Conservation (phyloP, 2,329 filamentous ascomycete genomes). For the Xylariaceae sp. region DNA sequence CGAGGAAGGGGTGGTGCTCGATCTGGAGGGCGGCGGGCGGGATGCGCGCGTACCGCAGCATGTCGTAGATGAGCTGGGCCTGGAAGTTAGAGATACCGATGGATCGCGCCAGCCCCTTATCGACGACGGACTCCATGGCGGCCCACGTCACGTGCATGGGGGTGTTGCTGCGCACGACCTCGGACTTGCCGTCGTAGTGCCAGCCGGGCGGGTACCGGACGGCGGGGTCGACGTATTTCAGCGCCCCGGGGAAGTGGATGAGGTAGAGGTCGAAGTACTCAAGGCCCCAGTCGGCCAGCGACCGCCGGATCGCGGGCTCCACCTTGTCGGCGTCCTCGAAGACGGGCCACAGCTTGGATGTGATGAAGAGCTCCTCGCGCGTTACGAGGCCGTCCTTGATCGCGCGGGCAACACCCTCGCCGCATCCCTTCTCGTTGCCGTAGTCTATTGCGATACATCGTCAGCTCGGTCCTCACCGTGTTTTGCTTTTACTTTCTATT, state of each 20-base stretch:
- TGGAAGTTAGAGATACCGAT: constrained; percentile 86
- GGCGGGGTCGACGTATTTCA: constrained; percentile 78
- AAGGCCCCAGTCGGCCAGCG: constrained; percentile 76
- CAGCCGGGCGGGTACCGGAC: constrained; percentile 78
- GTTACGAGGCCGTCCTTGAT: constrained; percentile 78
- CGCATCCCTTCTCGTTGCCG: constrained; percentile 75
- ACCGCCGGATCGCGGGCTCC: constrained; percentile 68
- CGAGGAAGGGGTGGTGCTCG: constrained; percentile 86
- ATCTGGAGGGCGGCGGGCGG: constrained; percentile 76
- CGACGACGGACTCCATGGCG: constrained; percentile 72
- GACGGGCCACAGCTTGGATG: constrained; percentile 89
- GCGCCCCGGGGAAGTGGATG: constrained; percentile 82
- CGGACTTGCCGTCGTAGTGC: constrained; percentile 59
- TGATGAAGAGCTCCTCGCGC: constrained; percentile 84
- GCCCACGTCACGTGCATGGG: constrained; percentile 78
- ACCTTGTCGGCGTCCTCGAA: constrained; percentile 80
- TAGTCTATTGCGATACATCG: constrained; percentile 56
- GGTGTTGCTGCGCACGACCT: constrained; percentile 62
- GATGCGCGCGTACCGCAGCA: constrained; percentile 72
- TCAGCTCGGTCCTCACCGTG: constrained; percentile 6
- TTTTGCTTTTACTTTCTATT: background rate
- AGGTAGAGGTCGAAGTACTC: constrained; percentile 90
- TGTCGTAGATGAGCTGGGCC: constrained; percentile 70
- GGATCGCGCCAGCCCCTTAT: constrained; percentile 62
- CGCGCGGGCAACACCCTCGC: constrained; percentile 71